Base-by-base conservation (phyloP, 805 yeast genomes). In the Candida maltosa region DNA sequence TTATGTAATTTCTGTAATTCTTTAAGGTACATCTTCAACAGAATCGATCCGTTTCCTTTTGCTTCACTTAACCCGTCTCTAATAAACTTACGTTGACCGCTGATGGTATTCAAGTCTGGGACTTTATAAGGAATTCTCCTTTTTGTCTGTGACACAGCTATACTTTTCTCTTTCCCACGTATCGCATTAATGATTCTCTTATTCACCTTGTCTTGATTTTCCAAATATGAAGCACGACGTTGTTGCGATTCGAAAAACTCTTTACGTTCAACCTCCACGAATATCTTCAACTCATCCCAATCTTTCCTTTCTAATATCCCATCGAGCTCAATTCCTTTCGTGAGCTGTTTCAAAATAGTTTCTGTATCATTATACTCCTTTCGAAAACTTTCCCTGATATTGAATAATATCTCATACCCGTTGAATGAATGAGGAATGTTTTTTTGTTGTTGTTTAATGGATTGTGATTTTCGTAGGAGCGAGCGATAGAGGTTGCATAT, bases 11-110 rank as follows among this genome's bases (percentile, higher is more conserved):
- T 31, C 37, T 65, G 71, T 17, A 52, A 47, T 12, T 37, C 33
- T 38, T 58, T 59, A 18, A 67, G 37, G 42, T 53, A 57, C 15
- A 56, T 47, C 11, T 60, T 47, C 16, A 61, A 40, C 4, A 59
- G n/a, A 19, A 47, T 22, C n/a, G 11, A 20, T 16, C 30, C 17
- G 14, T 34, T 15, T 14, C 11, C 19, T 14, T 29, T 19, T 6
- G 15, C 12, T 12, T 7, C 6, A 3, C 11, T 28, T 3, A 25
- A 2, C 11, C 12, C 30, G 7, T 16, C 11, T 26, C 16, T 20
- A 3, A 32, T 16, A 16, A 8, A 26, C 7, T 26, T 11, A 8
- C 23, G 23, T 10, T 10, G 7, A 10, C 23, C 10, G 7, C 10
- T 10, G 10, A 10, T 7, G 7, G 23, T 21, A 10, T 7, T 8